Percentiles rank a stretch among this genome's conserved stretches.
These are phyloP conservation scores for Obba rivulosa DNA, from an alignment of 768 basidiomycete species.

Conservation along the genomic window DNA sequence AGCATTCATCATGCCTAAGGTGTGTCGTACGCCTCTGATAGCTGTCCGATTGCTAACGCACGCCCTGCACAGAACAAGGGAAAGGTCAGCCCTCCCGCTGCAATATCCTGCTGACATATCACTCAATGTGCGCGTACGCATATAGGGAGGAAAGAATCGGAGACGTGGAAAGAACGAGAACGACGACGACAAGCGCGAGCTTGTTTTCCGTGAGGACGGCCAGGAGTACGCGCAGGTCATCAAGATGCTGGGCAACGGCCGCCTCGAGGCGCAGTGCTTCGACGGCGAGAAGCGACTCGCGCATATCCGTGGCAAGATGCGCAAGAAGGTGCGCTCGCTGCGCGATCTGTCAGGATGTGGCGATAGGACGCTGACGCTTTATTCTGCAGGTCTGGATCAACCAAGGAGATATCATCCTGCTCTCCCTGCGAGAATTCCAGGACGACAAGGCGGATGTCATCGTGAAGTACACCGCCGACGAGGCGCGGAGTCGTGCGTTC, in stretches of 20 bases:
- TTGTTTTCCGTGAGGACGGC: slow-evolving; percentile 97
- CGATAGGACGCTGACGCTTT: background rate
- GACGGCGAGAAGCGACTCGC: slow-evolving; percentile 97
- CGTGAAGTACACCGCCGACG: slow-evolving; percentile 97
- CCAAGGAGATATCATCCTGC: slow-evolving; percentile 92
- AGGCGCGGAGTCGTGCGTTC: slow-evolving; percentile 68
- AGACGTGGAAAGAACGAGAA: slow-evolving; percentile 99
- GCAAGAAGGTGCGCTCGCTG: slow-evolving; percentile 81
- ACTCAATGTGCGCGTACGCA: background rate
- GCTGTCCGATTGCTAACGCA: slow-evolving; percentile 14
- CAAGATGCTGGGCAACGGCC: slow-evolving; percentile 99
- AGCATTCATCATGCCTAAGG: slow-evolving; percentile 44
- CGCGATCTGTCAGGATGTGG: background rate
- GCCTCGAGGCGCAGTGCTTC: slow-evolving; percentile 94
- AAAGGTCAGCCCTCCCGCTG: slow-evolving; percentile 42
- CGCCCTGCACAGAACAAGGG: slow-evolving; percentile 56
- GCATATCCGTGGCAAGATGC: slow-evolving; percentile 98
- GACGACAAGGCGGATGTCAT: slow-evolving; percentile 99
- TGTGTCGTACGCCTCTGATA: slow-evolving; percentile 17
- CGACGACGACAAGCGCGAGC: slow-evolving; percentile 96
- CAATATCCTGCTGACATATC: background rate
- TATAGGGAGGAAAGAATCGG: slow-evolving; percentile 97
- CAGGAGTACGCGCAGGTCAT: slow-evolving; percentile 98
- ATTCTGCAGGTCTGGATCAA: slow-evolving; percentile 91
- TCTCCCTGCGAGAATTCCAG: slow-evolving; percentile 97